phyloP scores from a whole-genome alignment of 495 filamentous ascomycete genomes.

The Oidiodendron maius region DNA sequence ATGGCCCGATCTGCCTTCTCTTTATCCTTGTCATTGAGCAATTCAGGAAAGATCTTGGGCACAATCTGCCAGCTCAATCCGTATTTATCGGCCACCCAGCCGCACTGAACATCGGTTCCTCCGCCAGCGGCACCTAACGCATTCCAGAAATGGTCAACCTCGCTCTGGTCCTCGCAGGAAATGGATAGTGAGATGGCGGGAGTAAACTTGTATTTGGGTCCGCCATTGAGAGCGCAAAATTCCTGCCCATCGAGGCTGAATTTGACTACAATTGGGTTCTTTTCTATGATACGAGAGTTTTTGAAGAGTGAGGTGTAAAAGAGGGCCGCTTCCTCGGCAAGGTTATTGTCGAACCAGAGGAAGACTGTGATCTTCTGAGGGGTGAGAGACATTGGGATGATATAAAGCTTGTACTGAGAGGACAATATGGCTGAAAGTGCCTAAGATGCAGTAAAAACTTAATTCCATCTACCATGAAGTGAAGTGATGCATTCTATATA shows the following conservation, averaged over 20 bases:
- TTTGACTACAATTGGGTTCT: constrained; percentile 21
- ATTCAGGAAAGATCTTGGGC: constrained; percentile 24
- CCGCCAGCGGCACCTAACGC: constrained; percentile 29
- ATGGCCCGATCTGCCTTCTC: constrained; percentile 18
- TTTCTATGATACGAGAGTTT: constrained; percentile 13
- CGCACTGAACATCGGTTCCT: constrained; percentile 23
- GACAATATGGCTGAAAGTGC: too few species aligned
- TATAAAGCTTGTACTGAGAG: too few species aligned
- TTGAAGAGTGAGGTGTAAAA: constrained; percentile 32
- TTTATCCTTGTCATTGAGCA: constrained; percentile 13
- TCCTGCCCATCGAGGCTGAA: constrained; percentile 29
- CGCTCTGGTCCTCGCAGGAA: constrained; percentile 29
- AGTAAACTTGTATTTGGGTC: constrained; percentile 25
- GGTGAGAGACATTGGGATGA: constrained; percentile 4
- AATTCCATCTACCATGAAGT: too few species aligned
- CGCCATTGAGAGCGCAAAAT: constrained; percentile 34
- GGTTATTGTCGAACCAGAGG: constrained; percentile 35
- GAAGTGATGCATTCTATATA: too few species aligned
- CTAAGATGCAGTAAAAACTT: too few species aligned
- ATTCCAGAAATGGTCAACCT: constrained; percentile 37
- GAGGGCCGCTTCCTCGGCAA: constrained; percentile 31
- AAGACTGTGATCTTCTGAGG: constrained; percentile 29
- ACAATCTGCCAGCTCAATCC: constrained; percentile 35
- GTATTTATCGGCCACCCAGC: constrained; percentile 34
- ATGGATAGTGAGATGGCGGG: constrained; percentile 28